Percentiles rank a stretch among this genome's conserved stretches.
Evolutionary conservation across 2,329 filamentous ascomycete species (phyloP).

Genomic region (Neodidymelliopsis sp.): DNA sequence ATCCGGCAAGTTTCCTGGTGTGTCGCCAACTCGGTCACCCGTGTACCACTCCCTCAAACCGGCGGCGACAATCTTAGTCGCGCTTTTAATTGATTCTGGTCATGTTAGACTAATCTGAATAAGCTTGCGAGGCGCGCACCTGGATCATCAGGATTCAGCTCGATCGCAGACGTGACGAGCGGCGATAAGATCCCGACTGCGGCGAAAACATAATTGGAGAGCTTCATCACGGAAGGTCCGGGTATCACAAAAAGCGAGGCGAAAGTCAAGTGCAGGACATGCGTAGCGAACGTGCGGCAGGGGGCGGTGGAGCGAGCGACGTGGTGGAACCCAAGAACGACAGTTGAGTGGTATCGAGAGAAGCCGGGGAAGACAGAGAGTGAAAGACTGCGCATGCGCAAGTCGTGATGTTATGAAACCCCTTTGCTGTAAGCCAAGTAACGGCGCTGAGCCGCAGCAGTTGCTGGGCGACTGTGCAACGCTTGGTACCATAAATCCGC

Average conservation of each 20-base stretch:
- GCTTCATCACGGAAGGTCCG: conserved; percentile 29
- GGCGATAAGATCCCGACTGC: conserved; percentile 27
- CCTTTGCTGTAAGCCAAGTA: conserved; percentile 26
- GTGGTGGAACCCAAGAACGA: conserved; percentile 1
- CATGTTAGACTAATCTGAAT: conserved; percentile 12
- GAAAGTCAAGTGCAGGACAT: conserved; percentile 7
- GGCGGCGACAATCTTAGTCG: conserved; percentile 66
- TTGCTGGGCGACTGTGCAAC: conserved; percentile 27
- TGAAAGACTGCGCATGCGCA: conserved; percentile 4
- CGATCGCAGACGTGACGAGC: conserved; percentile 23
- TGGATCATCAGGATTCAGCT: conserved; percentile 27
- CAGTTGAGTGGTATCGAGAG: conserved; percentile 4
- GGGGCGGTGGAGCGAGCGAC: conserved; percentile 21
- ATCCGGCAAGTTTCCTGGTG: conserved; percentile 61
- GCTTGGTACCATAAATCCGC: conserved; percentile 21
- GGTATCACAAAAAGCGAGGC: conserved; percentile 10
- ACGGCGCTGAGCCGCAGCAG: conserved; percentile 27
- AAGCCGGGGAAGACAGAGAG: conserved; percentile 5
- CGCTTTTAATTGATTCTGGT: conserved; percentile 67
- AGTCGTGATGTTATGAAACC: conserved; percentile 28
- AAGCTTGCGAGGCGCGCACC: conserved; percentile 19
- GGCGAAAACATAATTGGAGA: conserved; percentile 21
- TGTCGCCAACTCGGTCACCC: conserved; percentile 65
- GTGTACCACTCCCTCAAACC: conserved; percentile 70
- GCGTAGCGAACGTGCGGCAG: conserved; percentile 17